A percentile compares a stretch with the other conserved stretches of the same genome.
Conservation (phyloP, 2,329 filamentous ascomycete genomes). For the Myriosclerotinia scirpicola region DNA sequence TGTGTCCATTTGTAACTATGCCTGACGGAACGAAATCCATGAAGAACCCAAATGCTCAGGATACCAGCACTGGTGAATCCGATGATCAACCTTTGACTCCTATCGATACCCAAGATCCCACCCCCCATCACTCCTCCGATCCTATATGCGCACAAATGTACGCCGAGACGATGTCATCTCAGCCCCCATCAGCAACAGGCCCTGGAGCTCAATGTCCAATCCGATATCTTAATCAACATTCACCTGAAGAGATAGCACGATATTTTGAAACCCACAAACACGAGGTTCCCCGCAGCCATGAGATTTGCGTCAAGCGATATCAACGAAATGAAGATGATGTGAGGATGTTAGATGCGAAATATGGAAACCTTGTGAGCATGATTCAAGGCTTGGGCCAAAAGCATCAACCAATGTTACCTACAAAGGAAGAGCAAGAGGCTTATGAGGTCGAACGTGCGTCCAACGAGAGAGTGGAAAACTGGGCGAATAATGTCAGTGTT, state of each 20-base stretch:
- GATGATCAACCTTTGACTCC: slow-evolving; percentile 33
- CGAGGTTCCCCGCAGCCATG: slow-evolving; percentile 88
- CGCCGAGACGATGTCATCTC: slow-evolving; percentile 52
- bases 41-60: slow-evolving; percentile 30
- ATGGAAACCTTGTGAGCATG: slow-evolving; percentile 84
- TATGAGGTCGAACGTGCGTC: slow-evolving; percentile 52
- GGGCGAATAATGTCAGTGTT: slow-evolving; percentile 75
- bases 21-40: slow-evolving; percentile 26
- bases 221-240: slow-evolving; percentile 87
- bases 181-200: slow-evolving; percentile 49
- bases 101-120: slow-evolving; percentile 43
- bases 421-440: slow-evolving; percentile 46
- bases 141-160: slow-evolving; percentile 65
- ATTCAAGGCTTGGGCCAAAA: slow-evolving; percentile 85
- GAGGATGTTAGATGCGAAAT: slow-evolving; percentile 88
- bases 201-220: slow-evolving; percentile 79
- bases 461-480: slow-evolving; percentile 75
- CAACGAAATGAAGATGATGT: slow-evolving; percentile 84
- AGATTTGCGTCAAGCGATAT: slow-evolving; percentile 86
- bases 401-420: slow-evolving; percentile 81
- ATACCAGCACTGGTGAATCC: slow-evolving; percentile 33
- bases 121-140: slow-evolving; percentile 53
- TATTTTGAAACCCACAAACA: slow-evolving; percentile 97
- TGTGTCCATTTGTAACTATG: slow-evolving; percentile 70
- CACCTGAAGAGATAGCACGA: slow-evolving; percentile 86